phyloP scores from a whole-genome alignment of 2,329 filamentous ascomycete species.

The Cercospora sesami region DNA sequence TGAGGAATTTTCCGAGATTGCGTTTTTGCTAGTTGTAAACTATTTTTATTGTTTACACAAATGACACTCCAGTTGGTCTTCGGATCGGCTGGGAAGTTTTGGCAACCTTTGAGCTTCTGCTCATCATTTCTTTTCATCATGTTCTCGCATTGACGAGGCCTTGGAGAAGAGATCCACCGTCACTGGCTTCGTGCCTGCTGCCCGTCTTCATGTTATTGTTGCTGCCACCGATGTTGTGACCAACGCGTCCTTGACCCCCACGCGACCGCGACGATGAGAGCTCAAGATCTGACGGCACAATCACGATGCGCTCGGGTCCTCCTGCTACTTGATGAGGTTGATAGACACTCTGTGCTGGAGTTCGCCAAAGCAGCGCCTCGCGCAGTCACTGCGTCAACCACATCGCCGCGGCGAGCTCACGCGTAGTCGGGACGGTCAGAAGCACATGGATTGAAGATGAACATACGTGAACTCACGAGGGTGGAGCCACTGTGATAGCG shows the following conservation, averaged over 20 bases:
- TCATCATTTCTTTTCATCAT: slow-evolving; percentile 2
- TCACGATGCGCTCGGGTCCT: neutral
- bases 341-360: neutral
- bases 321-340: neutral
- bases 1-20: slow-evolving; percentile 85
- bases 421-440: neutral
- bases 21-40: slow-evolving; percentile 91
- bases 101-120: slow-evolving; percentile 39
- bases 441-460: neutral
- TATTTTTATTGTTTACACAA: slow-evolving; percentile 35
- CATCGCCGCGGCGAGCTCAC: neutral
- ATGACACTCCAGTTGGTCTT: slow-evolving; percentile 69
- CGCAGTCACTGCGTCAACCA: neutral
- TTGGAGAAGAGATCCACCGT: neutral
- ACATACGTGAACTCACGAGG: neutral
- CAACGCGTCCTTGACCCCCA: neutral
- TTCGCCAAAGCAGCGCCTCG: neutral
- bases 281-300: neutral
- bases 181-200: neutral
- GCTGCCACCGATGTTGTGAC: neutral
- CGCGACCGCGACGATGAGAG: neutral
- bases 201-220: neutral
- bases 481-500: neutral
- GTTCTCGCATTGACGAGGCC: neutral
- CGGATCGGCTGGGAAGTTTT: slow-evolving; percentile 79